Percentiles rank a stretch among this genome's conserved stretches.
These are phyloP conservation scores for Vaccinium corymbosum DNA, from an alignment of 148 eudicot genomes.

Conservation along the genomic window DNA sequence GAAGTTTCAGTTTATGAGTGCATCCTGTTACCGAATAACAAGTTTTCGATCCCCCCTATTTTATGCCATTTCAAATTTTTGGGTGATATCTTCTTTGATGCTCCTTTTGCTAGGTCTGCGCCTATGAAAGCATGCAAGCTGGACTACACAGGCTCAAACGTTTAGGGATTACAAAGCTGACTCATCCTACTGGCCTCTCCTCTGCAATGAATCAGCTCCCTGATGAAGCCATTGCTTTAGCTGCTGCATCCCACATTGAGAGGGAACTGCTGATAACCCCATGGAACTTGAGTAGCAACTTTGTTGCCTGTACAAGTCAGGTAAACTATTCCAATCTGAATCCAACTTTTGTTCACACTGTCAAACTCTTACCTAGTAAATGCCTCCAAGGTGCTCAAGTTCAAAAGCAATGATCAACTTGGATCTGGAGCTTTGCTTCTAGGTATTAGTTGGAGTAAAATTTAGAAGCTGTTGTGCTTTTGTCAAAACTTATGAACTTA, in stretches of 20 bases:
- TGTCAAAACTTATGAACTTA: background rate
- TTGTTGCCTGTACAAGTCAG: slow-evolving; percentile 94
- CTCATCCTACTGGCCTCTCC: slow-evolving; percentile 67
- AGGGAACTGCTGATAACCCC: slow-evolving; percentile 97
- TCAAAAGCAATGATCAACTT: background rate
- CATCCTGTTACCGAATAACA: background rate
- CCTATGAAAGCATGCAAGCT: slow-evolving; percentile 97
- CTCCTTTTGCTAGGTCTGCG: slow-evolving; percentile 54
- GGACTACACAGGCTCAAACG: slow-evolving; percentile 83
- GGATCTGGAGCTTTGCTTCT: slow-evolving; percentile 9
- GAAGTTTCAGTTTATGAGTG: background rate
- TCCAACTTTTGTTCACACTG: background rate
- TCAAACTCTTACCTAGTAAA: background rate
- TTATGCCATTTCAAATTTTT: background rate
- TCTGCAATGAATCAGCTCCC: slow-evolving; percentile 98
- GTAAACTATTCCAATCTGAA: slow-evolving; percentile 27
- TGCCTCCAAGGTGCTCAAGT: background rate
- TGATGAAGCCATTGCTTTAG: slow-evolving; percentile 89
- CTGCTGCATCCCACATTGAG: slow-evolving; percentile 97
- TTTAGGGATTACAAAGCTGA: slow-evolving; percentile 74
- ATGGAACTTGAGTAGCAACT: slow-evolving; percentile 94
- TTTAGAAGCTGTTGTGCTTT: background rate
- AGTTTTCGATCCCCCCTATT: background rate
- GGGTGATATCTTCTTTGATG: background rate
- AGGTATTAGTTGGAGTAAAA: background rate